Conservation (phyloP, 164 flowering plant genomes). For the Dillenia turbinata region DNA sequence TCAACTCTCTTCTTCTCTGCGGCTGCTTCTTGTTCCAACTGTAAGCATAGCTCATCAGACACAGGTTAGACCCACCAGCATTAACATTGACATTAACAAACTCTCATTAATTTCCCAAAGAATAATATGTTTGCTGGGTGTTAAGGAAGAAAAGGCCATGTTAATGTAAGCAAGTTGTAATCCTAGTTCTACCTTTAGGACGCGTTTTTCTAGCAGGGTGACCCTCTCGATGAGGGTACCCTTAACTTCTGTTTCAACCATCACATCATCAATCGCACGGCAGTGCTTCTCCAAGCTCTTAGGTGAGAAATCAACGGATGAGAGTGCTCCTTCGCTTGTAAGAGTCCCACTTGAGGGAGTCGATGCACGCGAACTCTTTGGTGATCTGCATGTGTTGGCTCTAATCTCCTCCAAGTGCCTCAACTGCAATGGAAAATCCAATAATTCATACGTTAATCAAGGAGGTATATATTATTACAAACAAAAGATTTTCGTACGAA, state of each 20-base stretch:
- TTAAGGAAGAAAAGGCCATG: too few species aligned
- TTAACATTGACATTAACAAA: too few species aligned
- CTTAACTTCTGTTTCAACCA: conserved; percentile 50
- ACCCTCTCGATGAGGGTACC: conserved; percentile 68
- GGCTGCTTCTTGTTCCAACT: conserved; percentile 40
- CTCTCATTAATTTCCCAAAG: too few species aligned
- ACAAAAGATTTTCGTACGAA: not conserved
- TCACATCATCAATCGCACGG: conserved; percentile 59
- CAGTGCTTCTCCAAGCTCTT: conserved; percentile 59
- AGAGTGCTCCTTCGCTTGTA: conserved; percentile 30
- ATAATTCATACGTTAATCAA: too few species aligned
- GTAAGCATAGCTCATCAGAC: conserved; percentile 36
- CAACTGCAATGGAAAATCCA: conserved; percentile 27
- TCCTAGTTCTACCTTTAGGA: conserved; percentile 39
- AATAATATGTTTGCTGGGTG: too few species aligned
- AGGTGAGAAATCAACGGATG: conserved; percentile 37
- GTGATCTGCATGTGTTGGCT: conserved; percentile 24
- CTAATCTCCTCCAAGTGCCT: conserved; percentile 65
- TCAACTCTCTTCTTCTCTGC: conserved; percentile 10
- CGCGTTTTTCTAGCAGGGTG: conserved; percentile 43
- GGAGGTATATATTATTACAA: not conserved
- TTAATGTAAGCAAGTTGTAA: too few species aligned
- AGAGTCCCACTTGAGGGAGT: conserved; percentile 44
- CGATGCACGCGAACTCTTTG: conserved; percentile 50
- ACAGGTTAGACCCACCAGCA: not conserved